phyloP scores from a whole-genome alignment of 2,329 filamentous ascomycete species.

The Xylaria sp. region DNA sequence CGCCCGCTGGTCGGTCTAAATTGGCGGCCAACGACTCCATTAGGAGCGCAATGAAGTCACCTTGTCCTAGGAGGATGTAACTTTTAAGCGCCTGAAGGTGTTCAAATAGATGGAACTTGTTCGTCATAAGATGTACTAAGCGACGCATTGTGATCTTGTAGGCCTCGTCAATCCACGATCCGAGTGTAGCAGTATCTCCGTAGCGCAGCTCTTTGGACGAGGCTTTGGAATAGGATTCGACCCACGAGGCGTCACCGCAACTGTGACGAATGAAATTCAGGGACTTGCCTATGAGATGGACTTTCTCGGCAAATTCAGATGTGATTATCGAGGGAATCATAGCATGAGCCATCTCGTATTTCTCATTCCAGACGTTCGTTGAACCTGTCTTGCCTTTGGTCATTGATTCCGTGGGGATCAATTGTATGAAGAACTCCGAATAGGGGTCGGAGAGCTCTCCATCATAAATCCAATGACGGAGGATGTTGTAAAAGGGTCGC shows the following conservation, averaged over 20 bases:
- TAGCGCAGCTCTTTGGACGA: constrained; percentile 89
- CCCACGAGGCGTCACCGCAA: constrained; percentile 90
- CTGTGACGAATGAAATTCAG: constrained; percentile 97
- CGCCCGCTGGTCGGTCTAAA: constrained; percentile 89
- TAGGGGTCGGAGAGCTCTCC: constrained; percentile 96
- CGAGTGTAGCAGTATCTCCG: constrained; percentile 85
- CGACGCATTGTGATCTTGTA: constrained; percentile 98
- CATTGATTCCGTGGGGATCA: constrained; percentile 58
- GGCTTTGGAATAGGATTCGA: constrained; percentile 88
- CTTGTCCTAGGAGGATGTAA: constrained; percentile 89
- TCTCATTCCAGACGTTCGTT: constrained; percentile 96
- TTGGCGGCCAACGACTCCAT: constrained; percentile 96
- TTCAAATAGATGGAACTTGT: constrained; percentile 91
- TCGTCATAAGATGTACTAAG: constrained; percentile 86
- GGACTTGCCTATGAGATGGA: constrained; percentile 95
- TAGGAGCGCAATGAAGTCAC: constrained; percentile 92
- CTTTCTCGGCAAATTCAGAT: constrained; percentile 87
- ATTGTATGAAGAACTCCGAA: constrained; percentile 88
- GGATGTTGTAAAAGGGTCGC: constrained; percentile 91
- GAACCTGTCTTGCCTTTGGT: constrained; percentile 53
- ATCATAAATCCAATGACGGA: constrained; percentile 96
- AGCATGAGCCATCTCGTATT: constrained; percentile 76
- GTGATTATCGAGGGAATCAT: constrained; percentile 95
- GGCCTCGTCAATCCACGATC: constrained; percentile 90
- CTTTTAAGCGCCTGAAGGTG: constrained; percentile 89